Conservation (phyloP, 1,139 yeast species). For the Geotrichum cucujoidarum region DNA sequence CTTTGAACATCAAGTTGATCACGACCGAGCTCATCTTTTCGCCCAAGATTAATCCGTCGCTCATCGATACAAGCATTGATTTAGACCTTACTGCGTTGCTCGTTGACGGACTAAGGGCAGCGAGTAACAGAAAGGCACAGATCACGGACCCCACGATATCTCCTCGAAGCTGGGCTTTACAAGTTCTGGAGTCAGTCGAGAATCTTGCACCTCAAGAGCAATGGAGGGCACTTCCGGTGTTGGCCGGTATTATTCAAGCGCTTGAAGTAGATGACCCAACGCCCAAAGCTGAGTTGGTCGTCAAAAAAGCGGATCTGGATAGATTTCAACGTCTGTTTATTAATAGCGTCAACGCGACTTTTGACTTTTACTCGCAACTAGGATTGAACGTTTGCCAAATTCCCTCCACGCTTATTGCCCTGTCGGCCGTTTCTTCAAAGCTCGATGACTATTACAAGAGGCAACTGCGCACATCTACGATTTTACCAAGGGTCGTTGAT, state of each 20-base stretch:
- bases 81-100: slow-evolving; percentile 22
- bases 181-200: slow-evolving; percentile 34
- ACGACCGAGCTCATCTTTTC: slow-evolving; percentile 49
- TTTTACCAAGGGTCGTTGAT: slow-evolving; percentile 5
- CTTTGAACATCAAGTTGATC: slow-evolving; percentile 50
- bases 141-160: slow-evolving; percentile 61
- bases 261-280: slow-evolving; percentile 25
- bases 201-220: slow-evolving; percentile 25
- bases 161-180: slow-evolving; percentile 48
- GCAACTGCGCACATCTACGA: slow-evolving; percentile 6
- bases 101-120: slow-evolving; percentile 39
- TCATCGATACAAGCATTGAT: slow-evolving; percentile 21
- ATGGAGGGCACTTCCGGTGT: slow-evolving; percentile 56
- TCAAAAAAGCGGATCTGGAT: background rate
- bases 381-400: slow-evolving; percentile 11
- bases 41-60: slow-evolving; percentile 41
- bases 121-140: slow-evolving; percentile 48
- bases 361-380: slow-evolving; percentile 4
- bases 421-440: slow-evolving; percentile 16
- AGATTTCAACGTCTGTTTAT: slow-evolving; percentile 22
- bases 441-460: slow-evolving; percentile 7
- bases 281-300: slow-evolving; percentile 28
- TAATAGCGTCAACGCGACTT: slow-evolving; percentile 17
- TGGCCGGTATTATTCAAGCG: slow-evolving; percentile 51
- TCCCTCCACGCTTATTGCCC: slow-evolving; percentile 11